A percentile compares a stretch with the other conserved stretches of the same genome.
These are phyloP conservation scores for Rhodotorula taiwanensis DNA, from an alignment of 768 basidiomycete species.

Conservation along the genomic window DNA sequence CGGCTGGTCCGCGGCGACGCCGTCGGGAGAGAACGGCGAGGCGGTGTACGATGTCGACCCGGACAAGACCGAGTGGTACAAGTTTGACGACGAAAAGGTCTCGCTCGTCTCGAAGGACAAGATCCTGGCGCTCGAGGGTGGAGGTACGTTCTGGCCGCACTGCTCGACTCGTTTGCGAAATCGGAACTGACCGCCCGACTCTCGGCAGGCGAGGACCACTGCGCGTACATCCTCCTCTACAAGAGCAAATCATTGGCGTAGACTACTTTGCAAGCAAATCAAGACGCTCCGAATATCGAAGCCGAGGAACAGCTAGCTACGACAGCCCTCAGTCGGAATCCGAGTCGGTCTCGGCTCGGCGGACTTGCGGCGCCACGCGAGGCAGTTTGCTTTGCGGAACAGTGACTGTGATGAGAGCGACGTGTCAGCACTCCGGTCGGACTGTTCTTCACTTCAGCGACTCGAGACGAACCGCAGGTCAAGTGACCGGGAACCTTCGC, in stretches of 20 bases:
- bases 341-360: neutral
- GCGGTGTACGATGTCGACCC: constrained; percentile 53
- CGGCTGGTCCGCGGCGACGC: constrained; percentile 72
- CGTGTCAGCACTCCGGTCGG: neutral
- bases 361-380: neutral
- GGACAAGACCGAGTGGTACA: constrained; percentile 64
- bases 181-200: neutral
- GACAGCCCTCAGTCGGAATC: neutral
- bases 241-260: constrained; percentile 45
- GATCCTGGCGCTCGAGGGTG: constrained; percentile 75
- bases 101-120: constrained; percentile 78
- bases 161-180: neutral
- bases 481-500: neutral
- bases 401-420: neutral
- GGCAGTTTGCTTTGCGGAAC: neutral
- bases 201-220: constrained; percentile 59
- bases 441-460: neutral
- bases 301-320: neutral
- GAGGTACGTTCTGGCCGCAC: constrained; percentile 50
- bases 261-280: neutral
- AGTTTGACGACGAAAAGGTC: constrained; percentile 92
- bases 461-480: neutral
- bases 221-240: constrained; percentile 84
- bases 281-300: neutral
- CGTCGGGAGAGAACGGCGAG: constrained; percentile 40